phyloP scores from a whole-genome alignment of 2,329 filamentous ascomycete species.

The Xylaria sp. region DNA sequence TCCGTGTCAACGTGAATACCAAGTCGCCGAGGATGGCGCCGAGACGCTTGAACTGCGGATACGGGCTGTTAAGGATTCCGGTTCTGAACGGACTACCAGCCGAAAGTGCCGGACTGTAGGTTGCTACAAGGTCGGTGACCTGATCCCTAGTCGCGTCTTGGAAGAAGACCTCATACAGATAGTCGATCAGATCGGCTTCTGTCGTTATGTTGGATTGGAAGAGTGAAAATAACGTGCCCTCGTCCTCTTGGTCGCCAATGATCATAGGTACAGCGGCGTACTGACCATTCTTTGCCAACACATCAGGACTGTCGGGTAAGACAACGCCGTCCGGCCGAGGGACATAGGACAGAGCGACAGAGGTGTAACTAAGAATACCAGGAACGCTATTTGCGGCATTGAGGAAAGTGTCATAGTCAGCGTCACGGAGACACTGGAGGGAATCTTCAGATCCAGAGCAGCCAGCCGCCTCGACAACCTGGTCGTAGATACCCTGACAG shows the following conservation, averaged over 20 bases:
- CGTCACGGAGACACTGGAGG: constrained; percentile 72
- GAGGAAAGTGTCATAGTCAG: constrained; percentile 70
- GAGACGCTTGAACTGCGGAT: constrained; percentile 81
- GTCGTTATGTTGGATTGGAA: constrained; percentile 76
- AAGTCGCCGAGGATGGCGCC: constrained; percentile 81
- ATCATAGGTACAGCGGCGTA: constrained; percentile 72
- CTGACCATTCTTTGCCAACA: constrained; percentile 62
- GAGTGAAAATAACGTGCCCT: constrained; percentile 79
- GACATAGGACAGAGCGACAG: constrained; percentile 77
- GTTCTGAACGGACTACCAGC: constrained; percentile 80
- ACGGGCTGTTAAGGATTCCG: constrained; percentile 73
- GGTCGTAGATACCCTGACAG: constrained; percentile 72
- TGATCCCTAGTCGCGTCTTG: constrained; percentile 61
- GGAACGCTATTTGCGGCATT: constrained; percentile 77
- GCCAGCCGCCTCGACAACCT: constrained; percentile 68
- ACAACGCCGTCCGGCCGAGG: constrained; percentile 76
- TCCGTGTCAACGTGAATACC: constrained; percentile 77
- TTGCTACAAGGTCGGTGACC: constrained; percentile 67
- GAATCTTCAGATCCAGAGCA: constrained; percentile 69
- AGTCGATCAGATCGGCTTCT: constrained; percentile 67
- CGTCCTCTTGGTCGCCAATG: constrained; percentile 81
- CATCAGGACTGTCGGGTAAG: constrained; percentile 71
- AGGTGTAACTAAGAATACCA: constrained; percentile 72
- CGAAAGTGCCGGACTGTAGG: constrained; percentile 67
- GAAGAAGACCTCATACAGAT: constrained; percentile 70